A percentile compares a stretch with the other conserved stretches of the same genome.
phyloP scores from a whole-genome alignment of 768 basidiomycete genomes.

The Asterophora parasitica region DNA sequence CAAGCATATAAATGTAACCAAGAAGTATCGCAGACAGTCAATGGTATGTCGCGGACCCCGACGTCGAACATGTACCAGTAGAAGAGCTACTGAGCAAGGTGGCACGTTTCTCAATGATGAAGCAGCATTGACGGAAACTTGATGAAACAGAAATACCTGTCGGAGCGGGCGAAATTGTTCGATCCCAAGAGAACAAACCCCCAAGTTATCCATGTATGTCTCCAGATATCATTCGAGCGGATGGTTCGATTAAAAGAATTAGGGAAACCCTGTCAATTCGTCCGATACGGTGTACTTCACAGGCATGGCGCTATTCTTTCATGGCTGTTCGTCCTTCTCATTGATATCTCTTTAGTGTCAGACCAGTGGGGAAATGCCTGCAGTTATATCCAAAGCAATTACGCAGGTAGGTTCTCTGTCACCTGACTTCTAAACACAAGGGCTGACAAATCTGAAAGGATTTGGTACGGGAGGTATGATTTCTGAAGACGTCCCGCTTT shows the following conservation, averaged over 20 bases:
- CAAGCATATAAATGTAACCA: neutral
- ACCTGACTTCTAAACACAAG: neutral
- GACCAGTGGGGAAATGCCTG: slow-evolving; percentile 90
- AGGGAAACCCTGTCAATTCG: slow-evolving; percentile 80
- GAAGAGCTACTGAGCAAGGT: slow-evolving; percentile 84
- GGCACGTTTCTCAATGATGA: slow-evolving; percentile 4
- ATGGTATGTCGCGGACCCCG: slow-evolving; percentile 92
- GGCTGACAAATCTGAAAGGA: slow-evolving; percentile 33
- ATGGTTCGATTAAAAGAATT: slow-evolving; percentile 4
- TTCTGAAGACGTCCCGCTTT: neutral
- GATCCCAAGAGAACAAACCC: slow-evolving; percentile 62
- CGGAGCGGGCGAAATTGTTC: slow-evolving; percentile 74
- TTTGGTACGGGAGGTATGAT: slow-evolving; percentile 81
- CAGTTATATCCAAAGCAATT: slow-evolving; percentile 87
- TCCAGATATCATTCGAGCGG: neutral
- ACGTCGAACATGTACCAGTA: slow-evolving; percentile 71
- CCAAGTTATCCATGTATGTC: slow-evolving; percentile 58
- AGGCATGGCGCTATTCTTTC: slow-evolving; percentile 32
- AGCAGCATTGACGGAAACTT: neutral
- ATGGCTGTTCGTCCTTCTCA: neutral
- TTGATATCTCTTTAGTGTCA: slow-evolving; percentile 41
- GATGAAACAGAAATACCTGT: slow-evolving; percentile 73
- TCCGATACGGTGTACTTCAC: slow-evolving; percentile 96
- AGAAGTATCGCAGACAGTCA: slow-evolving; percentile 56
- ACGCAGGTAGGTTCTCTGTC: slow-evolving; percentile 51